These are phyloP conservation scores for Sergeia podlipaevii DNA, from an alignment of 208 protist genomes.

Conservation along the genomic window DNA sequence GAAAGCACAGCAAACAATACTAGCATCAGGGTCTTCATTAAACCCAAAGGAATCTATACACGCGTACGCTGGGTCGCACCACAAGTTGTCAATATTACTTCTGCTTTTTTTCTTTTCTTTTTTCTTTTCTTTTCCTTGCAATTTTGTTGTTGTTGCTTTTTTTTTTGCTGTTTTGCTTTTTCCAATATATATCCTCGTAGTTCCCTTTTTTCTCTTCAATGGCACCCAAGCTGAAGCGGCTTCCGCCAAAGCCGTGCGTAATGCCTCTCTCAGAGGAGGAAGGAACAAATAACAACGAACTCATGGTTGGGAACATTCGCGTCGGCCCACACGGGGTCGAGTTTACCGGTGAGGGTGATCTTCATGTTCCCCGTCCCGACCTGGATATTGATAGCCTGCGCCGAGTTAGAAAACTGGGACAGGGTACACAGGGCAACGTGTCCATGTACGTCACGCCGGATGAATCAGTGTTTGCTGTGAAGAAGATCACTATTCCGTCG, in stretches of 20 bases:
- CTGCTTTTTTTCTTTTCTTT: constrained; percentile 11
- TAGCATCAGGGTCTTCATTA: no score
- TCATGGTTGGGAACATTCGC: constrained; percentile 74
- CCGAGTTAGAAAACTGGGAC: constrained; percentile 43
- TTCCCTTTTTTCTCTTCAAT: constrained; percentile 21
- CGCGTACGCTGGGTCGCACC: background rate
- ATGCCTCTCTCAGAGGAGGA: constrained; percentile 5
- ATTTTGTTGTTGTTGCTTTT: background rate
- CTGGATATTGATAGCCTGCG: constrained; percentile 58
- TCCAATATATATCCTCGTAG: background rate
- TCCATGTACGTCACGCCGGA: constrained; percentile 57
- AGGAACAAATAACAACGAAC: constrained; percentile 30
- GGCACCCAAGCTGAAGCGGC: constrained; percentile 66
- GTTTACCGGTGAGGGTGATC: constrained; percentile 72
- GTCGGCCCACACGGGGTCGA: constrained; percentile 64
- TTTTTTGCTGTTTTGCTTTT: background rate
- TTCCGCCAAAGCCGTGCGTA: constrained; percentile 48
- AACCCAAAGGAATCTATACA: no score
- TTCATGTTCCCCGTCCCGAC: constrained; percentile 63
- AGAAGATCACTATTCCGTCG: constrained; percentile 65
- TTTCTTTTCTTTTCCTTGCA: background rate
- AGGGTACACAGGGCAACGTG: constrained; percentile 76
- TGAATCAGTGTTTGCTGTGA: constrained; percentile 62
- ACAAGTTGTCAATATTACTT: no score
- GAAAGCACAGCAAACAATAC: no score